These are phyloP conservation scores for Tarenaya hassleriana DNA, from an alignment of 345 rosid species.

Conservation along the genomic window DNA sequence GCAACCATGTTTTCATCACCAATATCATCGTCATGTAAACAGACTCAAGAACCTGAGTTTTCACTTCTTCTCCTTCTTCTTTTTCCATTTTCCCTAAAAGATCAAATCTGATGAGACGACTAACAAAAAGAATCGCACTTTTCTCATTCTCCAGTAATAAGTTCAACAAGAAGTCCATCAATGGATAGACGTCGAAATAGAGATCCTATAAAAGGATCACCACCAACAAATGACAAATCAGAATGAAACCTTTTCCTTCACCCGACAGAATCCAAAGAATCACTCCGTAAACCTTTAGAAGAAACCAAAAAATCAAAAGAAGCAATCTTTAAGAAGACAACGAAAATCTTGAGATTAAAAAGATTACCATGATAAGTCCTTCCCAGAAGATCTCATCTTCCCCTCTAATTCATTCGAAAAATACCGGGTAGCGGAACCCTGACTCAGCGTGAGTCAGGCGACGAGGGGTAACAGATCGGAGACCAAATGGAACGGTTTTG, in stretches of 20 bases:
- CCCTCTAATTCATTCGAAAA: slow-evolving; percentile 30
- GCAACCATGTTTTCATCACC: too few relatives aligned
- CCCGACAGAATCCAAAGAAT: too few relatives aligned
- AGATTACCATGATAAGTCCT: slow-evolving; percentile 36
- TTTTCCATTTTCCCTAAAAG: too few relatives aligned
- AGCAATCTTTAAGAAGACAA: too few relatives aligned
- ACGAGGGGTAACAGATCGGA: slow-evolving; percentile 24
- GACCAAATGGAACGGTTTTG: not conserved
- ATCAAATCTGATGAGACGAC: not conserved
- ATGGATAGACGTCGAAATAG: slow-evolving; percentile 4
- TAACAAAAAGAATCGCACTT: not conserved
- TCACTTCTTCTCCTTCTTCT: too few relatives aligned
- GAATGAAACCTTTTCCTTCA: not conserved
- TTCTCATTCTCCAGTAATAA: not conserved
- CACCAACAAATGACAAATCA: slow-evolving; percentile 15
- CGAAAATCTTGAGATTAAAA: not conserved
- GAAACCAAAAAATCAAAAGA: not conserved
- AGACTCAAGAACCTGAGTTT: too few relatives aligned
- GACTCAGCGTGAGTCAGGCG: slow-evolving; percentile 26
- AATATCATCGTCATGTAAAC: too few relatives aligned
- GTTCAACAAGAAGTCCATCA: not conserved
- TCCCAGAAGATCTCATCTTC: slow-evolving; percentile 20
- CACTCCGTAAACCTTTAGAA: slow-evolving; percentile 2
- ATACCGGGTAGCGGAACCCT: slow-evolving; percentile 1
- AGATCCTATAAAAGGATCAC: slow-evolving; percentile 10